Base-by-base conservation (phyloP, 345 rosid genomes). In the Brassica carinata region DNA sequence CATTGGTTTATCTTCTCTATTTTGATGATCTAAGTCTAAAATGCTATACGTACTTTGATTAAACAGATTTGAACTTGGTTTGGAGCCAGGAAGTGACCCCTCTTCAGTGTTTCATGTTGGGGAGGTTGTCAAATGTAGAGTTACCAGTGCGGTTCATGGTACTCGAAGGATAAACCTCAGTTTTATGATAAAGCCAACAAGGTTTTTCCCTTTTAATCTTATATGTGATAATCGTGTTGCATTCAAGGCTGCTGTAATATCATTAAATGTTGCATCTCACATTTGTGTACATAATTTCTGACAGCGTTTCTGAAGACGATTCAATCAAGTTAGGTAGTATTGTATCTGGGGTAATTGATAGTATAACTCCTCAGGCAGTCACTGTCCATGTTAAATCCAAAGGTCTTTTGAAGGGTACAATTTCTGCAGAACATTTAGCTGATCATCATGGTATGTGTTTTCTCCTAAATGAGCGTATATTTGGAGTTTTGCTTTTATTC, bases 101-200 rank as follows among this genome's bases (percentile, higher is more conserved):
- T 82, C 77, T 75, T 84, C 88, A 29, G 83, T 83, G 84, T 90
- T 88, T 88, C 96, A 90, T 85, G 94, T 87, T 43, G 99, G 96
- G n/a, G 89, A 96, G 89, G 99, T 90, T 71, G 90, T 96, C 82
- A 96, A 96, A 88, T 96, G 99, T 89, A 88, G 97, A 85, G 87
- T 96, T 78, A 85, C 82, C 48, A 69, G 91, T 80, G 86, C 95
- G 65, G 75, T 80, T 84, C 89, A 90, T 81, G 85, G 89, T 74
- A 87, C 92, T 38, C 90, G 85, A 74, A 88, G 90, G 62, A 89
- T 96, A 83, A 93, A 84, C 85, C 97, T 96, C 58, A 96, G 99
- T 86, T 90, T 93, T 81, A 76, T 78, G 67, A 90, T 89, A 87
- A 93, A 88, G 86, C 88, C 91, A 48, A 45, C 86, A 71, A 96